Base-by-base conservation (phyloP, 805 yeast genomes). In the Monosporozyma aerobia region DNA sequence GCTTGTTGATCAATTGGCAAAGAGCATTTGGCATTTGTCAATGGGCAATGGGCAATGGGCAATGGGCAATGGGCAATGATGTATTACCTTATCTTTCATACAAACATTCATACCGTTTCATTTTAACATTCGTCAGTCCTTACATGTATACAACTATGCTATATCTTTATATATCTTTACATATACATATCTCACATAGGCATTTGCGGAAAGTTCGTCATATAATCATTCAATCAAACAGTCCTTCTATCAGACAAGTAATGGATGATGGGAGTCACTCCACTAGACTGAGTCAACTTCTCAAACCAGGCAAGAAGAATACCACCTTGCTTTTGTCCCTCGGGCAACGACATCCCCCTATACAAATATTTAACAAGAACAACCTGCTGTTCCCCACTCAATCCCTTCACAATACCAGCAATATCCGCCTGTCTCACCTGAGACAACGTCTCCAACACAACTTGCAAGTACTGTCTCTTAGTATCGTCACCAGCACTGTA, bases 301-400 rank as follows among this genome's bases (percentile, higher is more conserved):
- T 92, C 97, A 65, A 85, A 88, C 99, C 99, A 94, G 33, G 85
- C 80, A 60, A 94, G 78, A 59, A 94, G 69, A 47, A 84, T 76
- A 47, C 96, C 96, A 19, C 97, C 96, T 57, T 84, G 89, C 61
- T 85, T 87, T 57, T 88, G 87, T 10, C 94, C 90, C 59, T 81
- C 82, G 32, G 83, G 77, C 10, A 83, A 71, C 46, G 82, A 73
- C 96, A 94, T 89, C 32, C 89, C 89, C 63, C 83, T 85, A 71
- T 90, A 94, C 51, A 94, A 73, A 67, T 86, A 87, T 67, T 94
- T 94, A 47, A 90, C 75, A 63, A 94, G 78, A 2, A 79, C 81
- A 60, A 87, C 92, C 59, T 84, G 85, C 64, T 89, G 87, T 54
- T 80, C 83, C 16, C 77, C 60, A 43, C 76, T 68, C 60, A 94